A percentile compares a stretch with the other conserved stretches of the same genome.
Conservation (phyloP, 2,329 filamentous ascomycete species). For the Fusarium papillatum region DNA sequence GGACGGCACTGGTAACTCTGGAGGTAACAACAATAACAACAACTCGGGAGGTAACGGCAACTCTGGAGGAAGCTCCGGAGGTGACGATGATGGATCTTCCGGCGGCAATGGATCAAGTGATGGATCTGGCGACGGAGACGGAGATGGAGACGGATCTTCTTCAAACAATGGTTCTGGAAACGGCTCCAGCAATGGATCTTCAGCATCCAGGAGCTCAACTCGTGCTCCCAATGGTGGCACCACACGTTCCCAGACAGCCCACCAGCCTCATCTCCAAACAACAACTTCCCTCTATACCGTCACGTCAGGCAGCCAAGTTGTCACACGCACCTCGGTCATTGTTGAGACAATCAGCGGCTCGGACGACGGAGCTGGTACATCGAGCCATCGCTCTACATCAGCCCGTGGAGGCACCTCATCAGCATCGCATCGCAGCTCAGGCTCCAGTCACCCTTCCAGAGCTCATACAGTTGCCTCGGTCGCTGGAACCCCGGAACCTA, state of each 20-base stretch:
- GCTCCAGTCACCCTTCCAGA: not conserved
- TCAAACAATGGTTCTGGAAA: not conserved
- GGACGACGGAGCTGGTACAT: not conserved
- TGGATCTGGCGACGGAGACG: not conserved
- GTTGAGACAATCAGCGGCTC: constrained; percentile 9
- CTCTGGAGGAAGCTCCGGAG: not conserved
- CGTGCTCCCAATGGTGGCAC: not conserved
- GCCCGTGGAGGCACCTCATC: not conserved
- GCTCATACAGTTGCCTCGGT: not conserved
- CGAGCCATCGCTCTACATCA: not conserved
- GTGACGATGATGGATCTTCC: not conserved
- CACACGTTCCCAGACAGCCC: not conserved
- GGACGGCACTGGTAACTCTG: not conserved
- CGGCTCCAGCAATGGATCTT: not conserved
- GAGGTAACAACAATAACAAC: not conserved
- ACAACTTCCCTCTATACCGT: not conserved
- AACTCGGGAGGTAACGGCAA: not conserved
- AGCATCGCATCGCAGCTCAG: not conserved
- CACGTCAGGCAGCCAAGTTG: constrained; percentile 5
- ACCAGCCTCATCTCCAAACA: not conserved
- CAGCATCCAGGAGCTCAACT: not conserved
- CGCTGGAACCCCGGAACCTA: not conserved
- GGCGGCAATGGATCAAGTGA: not conserved
- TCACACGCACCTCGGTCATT: not conserved
- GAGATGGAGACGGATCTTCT: not conserved